Base-by-base conservation (phyloP, 805 yeast genomes). In the Metschnikowia peoriensis region DNA sequence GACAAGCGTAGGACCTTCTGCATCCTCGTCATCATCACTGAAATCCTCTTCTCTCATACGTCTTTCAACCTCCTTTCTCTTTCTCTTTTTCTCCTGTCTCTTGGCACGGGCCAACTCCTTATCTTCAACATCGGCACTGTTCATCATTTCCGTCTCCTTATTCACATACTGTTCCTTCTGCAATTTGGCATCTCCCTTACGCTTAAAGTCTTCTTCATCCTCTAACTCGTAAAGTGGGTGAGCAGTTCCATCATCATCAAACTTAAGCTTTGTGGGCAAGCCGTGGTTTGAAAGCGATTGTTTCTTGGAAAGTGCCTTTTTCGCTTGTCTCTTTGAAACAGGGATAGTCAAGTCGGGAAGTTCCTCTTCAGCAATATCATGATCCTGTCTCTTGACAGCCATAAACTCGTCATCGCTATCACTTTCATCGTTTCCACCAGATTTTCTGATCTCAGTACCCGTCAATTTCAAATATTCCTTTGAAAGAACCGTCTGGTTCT, bases 201-300 rank as follows among this genome's bases (percentile, higher is more conserved):
- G 82, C 56, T 69, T 79, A 80, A 94, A 94, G 53, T 88, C 96
- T 40, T 85, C 94, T 69, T 90, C 97, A 60, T 87, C 89, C 66
- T 89, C 91, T 54, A 94, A 77, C 70, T 93, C 98, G 65, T 94
- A 94, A 6, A 93, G 76, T 9, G 96, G 88, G 69, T 93, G 98
- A 0, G 98, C 86, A 6, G 77, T 78, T 28, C 99, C 99, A 2
- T 93, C 97, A 56, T 94, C 99, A 65, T 94, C 99, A 65, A 93
- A 94, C 50, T 81, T 78, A 60, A 93, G 68, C 66, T 91, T 94
- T 17, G 87, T 83, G 15, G 97, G 86, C 52, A 82, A 80, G 1
- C 89, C 89, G 56, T 80, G 80, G 12, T 76, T 66, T 44, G 84
- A 73, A 27, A 83, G 60, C 1, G 91, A 81, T 39, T 82, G 80